Percentiles rank a stretch among this genome's conserved stretches.
Evolutionary conservation across 148 eudicot species (phyloP).

Genomic region (Agrostemma githago): DNA sequence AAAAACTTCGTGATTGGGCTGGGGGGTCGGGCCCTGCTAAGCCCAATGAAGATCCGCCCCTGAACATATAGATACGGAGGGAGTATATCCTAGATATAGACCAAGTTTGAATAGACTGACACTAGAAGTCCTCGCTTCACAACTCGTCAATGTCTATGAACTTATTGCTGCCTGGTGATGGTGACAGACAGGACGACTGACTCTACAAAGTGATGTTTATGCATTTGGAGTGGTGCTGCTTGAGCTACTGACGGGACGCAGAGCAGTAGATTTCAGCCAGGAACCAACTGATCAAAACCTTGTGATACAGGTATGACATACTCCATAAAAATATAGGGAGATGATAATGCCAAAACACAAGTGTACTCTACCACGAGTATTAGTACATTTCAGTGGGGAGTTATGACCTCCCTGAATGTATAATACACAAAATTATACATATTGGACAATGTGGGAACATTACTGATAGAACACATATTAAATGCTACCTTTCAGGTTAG

Average conservation of each 20-base stretch:
- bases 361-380: too few species aligned
- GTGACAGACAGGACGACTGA: conserved; percentile 92
- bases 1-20: too few species aligned
- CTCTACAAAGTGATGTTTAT: conserved; percentile 93
- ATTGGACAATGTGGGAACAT: neutral
- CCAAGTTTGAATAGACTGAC: too few species aligned
- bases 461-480: neutral
- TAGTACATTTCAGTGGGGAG: too few species aligned
- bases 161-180: conserved; percentile 6
- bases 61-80: neutral
- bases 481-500: conserved; percentile 54
- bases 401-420: neutral
- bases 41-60: too few species aligned
- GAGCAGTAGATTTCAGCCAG: conserved; percentile 84
- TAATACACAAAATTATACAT: neutral
- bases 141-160: neutral
- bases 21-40: too few species aligned
- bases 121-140: neutral
- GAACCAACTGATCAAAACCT: conserved; percentile 93
- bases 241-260: conserved; percentile 88
- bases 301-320: conserved; percentile 59
- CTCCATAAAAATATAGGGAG: neutral
- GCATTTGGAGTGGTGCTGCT: conserved; percentile 97
- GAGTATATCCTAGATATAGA: neutral
- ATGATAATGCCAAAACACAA: too few species aligned